A percentile compares a stretch with the other conserved stretches of the same genome.
Conservation (phyloP, 2,329 filamentous ascomycete genomes). For the Fusarium sp. region DNA sequence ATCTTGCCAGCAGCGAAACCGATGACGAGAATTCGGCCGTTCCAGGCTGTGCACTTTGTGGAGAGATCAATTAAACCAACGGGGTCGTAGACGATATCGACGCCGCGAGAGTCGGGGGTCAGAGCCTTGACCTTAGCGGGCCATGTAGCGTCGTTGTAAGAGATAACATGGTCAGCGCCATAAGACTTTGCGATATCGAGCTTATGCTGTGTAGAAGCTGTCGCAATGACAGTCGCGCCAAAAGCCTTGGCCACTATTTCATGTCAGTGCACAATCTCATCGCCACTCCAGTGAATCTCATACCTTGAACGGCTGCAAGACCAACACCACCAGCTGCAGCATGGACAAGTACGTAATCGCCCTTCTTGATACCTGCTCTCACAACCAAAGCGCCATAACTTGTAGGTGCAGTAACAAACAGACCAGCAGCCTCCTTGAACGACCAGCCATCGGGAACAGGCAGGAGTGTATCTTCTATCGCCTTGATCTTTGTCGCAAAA, state of each 20-base stretch:
- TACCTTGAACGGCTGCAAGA: conserved; percentile 84
- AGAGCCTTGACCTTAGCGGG: conserved; percentile 78
- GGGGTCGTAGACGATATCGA: conserved; percentile 95
- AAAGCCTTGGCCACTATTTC: conserved; percentile 82
- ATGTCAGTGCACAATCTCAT: neutral
- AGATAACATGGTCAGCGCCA: conserved; percentile 84
- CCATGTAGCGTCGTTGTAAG: conserved; percentile 75
- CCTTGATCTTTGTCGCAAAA: conserved; percentile 80
- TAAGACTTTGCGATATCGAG: conserved; percentile 80
- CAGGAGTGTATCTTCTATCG: conserved; percentile 72
- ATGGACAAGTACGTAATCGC: conserved; percentile 90
- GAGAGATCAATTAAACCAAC: conserved; percentile 89
- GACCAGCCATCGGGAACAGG: conserved; percentile 84
- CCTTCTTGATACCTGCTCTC: conserved; percentile 78
- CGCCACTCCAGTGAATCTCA: neutral
- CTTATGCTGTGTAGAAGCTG: conserved; percentile 83
- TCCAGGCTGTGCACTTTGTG: conserved; percentile 94
- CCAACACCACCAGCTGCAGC: conserved; percentile 94
- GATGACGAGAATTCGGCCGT: conserved; percentile 85
- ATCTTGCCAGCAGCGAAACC: conserved; percentile 82
- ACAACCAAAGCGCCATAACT: conserved; percentile 85
- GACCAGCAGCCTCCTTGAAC: conserved; percentile 83
- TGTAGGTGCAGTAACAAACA: conserved; percentile 93
- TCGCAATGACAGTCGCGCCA: conserved; percentile 92
- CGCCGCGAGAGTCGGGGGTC: conserved; percentile 75